Percentiles rank a stretch among this genome's conserved stretches.
Conservation (phyloP, 2,329 filamentous ascomycete species). For the Fusarium foetens region DNA sequence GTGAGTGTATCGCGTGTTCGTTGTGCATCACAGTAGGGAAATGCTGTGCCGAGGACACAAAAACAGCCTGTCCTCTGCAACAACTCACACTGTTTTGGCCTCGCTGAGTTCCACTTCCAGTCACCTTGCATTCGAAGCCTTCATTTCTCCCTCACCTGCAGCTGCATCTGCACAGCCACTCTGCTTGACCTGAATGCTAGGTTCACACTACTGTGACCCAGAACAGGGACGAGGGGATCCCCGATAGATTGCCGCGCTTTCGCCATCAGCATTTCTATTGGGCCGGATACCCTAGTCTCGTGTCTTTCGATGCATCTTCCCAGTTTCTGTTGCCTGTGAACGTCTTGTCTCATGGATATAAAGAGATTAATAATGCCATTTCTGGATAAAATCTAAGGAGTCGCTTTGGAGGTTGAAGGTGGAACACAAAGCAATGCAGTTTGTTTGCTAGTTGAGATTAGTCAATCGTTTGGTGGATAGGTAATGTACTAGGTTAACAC, state of each 20-base stretch:
- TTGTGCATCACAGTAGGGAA: not conserved
- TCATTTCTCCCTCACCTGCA: slow-evolving; percentile 28
- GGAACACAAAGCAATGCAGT: not conserved
- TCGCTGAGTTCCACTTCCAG: not conserved
- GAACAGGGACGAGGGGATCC: not conserved
- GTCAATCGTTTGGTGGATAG: not conserved
- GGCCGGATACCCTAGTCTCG: not conserved
- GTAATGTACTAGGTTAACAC: not conserved
- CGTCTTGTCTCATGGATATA: not conserved
- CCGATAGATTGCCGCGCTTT: not conserved
- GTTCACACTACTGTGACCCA: slow-evolving; percentile 10
- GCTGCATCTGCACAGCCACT: slow-evolving; percentile 36
- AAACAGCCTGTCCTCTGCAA: not conserved
- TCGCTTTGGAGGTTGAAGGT: not conserved
- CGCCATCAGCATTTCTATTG: slow-evolving; percentile 2
- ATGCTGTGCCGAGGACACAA: not conserved
- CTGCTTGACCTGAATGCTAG: slow-evolving; percentile 31
- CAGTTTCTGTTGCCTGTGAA: not conserved
- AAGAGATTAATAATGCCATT: not conserved
- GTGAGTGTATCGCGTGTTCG: not conserved
- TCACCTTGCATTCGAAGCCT: slow-evolving; percentile 10
- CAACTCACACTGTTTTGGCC: not conserved
- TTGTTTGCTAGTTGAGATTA: not conserved
- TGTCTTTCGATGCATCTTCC: slow-evolving; percentile 1
- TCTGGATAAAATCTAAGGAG: too few species aligned